Conservation (phyloP, 495 filamentous ascomycete species). For the Aspergillus egyptiacus region DNA sequence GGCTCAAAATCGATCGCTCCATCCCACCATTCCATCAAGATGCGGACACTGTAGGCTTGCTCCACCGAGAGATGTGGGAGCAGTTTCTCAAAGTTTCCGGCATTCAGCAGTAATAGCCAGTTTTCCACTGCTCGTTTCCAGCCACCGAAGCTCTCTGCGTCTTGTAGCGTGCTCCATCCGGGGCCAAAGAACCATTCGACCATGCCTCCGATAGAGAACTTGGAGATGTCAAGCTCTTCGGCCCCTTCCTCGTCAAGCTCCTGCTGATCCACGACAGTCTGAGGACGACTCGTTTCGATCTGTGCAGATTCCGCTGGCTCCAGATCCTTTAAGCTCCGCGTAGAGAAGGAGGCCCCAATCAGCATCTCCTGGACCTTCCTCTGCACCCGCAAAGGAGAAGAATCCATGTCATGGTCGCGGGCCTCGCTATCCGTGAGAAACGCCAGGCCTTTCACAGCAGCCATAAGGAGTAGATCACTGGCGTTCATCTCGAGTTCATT, state of each 20-base stretch:
- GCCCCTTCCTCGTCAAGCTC: not conserved
- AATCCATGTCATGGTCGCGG: not conserved
- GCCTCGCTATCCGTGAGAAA: not conserved
- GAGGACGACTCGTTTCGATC: not conserved
- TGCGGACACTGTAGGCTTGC: not conserved
- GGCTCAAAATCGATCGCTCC: slow-evolving; percentile 2
- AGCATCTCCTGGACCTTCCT: slow-evolving; percentile 1
- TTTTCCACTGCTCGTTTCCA: slow-evolving; percentile 2
- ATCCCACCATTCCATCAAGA: slow-evolving; percentile 2
- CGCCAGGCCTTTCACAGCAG: not conserved
- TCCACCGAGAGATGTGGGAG: not conserved
- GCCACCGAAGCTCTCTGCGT: slow-evolving; percentile 1
- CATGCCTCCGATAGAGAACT: slow-evolving; percentile 1
- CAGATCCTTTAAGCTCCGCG: not conserved
- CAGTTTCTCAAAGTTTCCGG: not conserved
- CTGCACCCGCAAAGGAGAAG: not conserved
- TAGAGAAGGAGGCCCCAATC: not conserved
- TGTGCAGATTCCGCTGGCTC: not conserved
- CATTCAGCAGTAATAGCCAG: not conserved
- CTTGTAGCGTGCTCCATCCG: not conserved
- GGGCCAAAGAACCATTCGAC: slow-evolving; percentile 3
- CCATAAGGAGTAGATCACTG: not conserved
- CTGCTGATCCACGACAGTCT: slow-evolving; percentile 2
- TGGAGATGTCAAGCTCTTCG: not conserved
- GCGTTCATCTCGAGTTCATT: not conserved